phyloP scores from a whole-genome alignment of 176 grass and related monocot species.

The Aegilops sharonensis region DNA sequence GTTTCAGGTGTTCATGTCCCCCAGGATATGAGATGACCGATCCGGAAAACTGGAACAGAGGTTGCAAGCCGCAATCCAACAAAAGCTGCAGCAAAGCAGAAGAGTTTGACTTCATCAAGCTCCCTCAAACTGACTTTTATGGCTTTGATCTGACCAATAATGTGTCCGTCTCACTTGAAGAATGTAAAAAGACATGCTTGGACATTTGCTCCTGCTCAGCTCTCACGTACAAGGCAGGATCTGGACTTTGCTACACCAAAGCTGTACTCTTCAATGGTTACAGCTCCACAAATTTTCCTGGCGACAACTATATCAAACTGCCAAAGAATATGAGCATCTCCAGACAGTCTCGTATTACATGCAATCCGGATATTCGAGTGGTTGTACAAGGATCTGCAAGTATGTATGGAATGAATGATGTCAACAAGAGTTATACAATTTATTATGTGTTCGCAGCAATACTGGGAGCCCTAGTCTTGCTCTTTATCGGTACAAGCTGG shows the following conservation, averaged over 20 bases:
- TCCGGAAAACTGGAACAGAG: constrained; percentile 45
- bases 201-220: constrained; percentile 37
- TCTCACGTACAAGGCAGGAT: constrained; percentile 45
- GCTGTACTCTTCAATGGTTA: constrained; percentile 50
- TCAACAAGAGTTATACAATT: constrained; percentile 40
- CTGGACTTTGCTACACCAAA: constrained; percentile 53
- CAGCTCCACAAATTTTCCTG: constrained; percentile 43
- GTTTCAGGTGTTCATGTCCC: constrained; percentile 36
- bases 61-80: constrained; percentile 43
- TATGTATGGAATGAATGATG: constrained; percentile 32
- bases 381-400: constrained; percentile 36
- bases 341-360: constrained; percentile 28
- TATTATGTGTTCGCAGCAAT: constrained; percentile 53
- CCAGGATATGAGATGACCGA: constrained; percentile 53
- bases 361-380: constrained; percentile 1
- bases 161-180: constrained; percentile 24
- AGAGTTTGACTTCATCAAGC: constrained; percentile 46
- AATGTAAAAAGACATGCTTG: constrained; percentile 46
- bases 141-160: constrained; percentile 52
- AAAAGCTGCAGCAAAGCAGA: constrained; percentile 33
- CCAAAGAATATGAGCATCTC: constrained; percentile 31
- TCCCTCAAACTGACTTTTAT: constrained; percentile 49
- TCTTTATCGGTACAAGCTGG: constrained; percentile 59
- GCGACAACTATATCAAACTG: constrained; percentile 57
- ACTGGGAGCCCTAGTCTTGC: constrained; percentile 44